These are phyloP conservation scores for Raddia guianensis DNA, from an alignment of 176 grass and related monocot genomes.

Conservation along the genomic window DNA sequence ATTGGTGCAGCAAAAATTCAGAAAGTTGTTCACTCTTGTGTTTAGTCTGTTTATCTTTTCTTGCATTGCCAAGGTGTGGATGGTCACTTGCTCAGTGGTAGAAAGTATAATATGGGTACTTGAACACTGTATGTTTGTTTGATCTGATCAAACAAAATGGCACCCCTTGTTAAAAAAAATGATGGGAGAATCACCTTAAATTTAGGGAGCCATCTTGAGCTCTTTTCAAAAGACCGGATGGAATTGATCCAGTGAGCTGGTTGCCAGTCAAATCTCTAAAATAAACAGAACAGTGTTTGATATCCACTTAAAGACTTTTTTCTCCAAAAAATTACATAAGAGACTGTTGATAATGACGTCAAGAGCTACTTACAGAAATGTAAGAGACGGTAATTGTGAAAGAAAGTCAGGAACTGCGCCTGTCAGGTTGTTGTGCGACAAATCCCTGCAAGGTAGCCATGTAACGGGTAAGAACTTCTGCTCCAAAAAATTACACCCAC, in stretches of 20 bases:
- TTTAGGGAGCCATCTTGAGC: conserved; percentile 48
- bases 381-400: conserved; percentile 41
- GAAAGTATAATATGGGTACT: too few species aligned
- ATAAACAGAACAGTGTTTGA: background rate
- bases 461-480: background rate
- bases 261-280: conserved; percentile 69
- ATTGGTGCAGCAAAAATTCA: too few species aligned
- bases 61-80: too few species aligned
- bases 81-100: too few species aligned
- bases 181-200: conserved; percentile 42
- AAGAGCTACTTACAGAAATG: conserved; percentile 55
- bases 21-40: too few species aligned
- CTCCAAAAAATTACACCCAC: background rate
- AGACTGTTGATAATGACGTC: too few species aligned
- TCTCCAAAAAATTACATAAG: too few species aligned
- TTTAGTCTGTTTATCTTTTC: too few species aligned
- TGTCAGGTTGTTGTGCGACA: conserved; percentile 69
- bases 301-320: too few species aligned
- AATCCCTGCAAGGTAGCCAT: conserved; percentile 52
- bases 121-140: too few species aligned
- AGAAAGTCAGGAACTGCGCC: conserved; percentile 58
- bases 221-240: conserved; percentile 49
- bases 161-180: too few species aligned
- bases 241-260: conserved; percentile 49
- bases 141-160: too few species aligned